Conservation (phyloP, 2,329 filamentous ascomycete species). For the Teratosphaeria nubilosa region DNA sequence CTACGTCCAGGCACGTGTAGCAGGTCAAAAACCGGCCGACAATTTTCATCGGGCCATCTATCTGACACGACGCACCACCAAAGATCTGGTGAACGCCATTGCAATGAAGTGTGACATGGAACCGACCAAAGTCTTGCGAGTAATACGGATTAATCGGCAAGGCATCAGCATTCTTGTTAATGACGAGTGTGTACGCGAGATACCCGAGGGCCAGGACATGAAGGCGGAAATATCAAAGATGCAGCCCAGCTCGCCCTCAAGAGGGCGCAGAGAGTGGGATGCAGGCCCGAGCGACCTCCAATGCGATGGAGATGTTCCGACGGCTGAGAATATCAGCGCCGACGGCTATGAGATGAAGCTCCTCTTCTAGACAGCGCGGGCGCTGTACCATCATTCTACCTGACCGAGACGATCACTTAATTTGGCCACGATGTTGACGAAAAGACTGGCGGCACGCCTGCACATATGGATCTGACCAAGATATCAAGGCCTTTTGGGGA, state of each 20-base stretch:
- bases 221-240: conserved; percentile 59
- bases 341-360: conserved; percentile 41
- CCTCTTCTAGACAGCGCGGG: conserved; percentile 29
- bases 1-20: conserved; percentile 56
- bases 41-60: conserved; percentile 80
- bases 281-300: conserved; percentile 38
- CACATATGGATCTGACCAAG: conserved; percentile 6
- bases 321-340: conserved; percentile 33
- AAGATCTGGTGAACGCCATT: conserved; percentile 63
- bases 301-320: conserved; percentile 38
- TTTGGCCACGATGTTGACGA: conserved; percentile 11
- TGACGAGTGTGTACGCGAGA: conserved; percentile 73
- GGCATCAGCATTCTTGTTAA: conserved; percentile 80
- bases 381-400: conserved; percentile 2
- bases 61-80: conserved; percentile 62
- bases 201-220: conserved; percentile 90
- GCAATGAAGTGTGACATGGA: conserved; percentile 75
- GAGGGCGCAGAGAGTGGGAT: conserved; percentile 41
- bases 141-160: conserved; percentile 60
- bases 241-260: conserved; percentile 31
- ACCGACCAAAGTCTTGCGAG: conserved; percentile 57
- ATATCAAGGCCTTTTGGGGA: neutral
- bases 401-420: conserved; percentile 8
- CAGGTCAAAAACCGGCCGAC: conserved; percentile 39
- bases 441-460: conserved; percentile 4